Conservation (phyloP, 306 rosid species). For the Citrullus colocynthis region DNA sequence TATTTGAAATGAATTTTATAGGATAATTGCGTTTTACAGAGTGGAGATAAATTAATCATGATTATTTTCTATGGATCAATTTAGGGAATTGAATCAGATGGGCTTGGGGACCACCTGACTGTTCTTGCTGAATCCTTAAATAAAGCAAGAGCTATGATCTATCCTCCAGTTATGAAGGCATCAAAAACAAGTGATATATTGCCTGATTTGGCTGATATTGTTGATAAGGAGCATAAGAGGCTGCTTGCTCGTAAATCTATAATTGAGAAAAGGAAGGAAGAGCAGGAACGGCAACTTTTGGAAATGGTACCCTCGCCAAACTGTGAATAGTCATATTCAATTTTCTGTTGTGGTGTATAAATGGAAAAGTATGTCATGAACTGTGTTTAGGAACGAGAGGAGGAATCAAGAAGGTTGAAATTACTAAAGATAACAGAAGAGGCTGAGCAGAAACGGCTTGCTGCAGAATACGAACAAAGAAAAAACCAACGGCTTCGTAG, state of each 20-base stretch:
- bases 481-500: conserved; percentile 42
- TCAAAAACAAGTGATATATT: conserved; percentile 51
- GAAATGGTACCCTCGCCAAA: conserved; percentile 49
- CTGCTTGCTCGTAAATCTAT: conserved; percentile 93
- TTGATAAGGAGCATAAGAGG: conserved; percentile 83
- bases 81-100: conserved; percentile 83
- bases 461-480: conserved; percentile 53
- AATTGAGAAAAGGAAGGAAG: conserved; percentile 92
- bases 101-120: conserved; percentile 55
- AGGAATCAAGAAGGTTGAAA: conserved; percentile 64
- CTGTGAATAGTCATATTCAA: background rate
- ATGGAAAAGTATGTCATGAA: background rate
- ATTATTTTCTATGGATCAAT: background rate
- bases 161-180: conserved; percentile 45
- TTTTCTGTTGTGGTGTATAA: background rate
- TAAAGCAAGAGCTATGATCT: conserved; percentile 60
- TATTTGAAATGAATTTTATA: background rate
- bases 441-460: conserved; percentile 73
- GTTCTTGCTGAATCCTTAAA: conserved; percentile 61
- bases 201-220: conserved; percentile 51
- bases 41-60: too few relatives aligned
- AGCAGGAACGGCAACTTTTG: conserved; percentile 83
- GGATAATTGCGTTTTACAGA: too few relatives aligned
- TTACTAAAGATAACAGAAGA: conserved; percentile 70
- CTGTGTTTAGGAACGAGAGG: conserved; percentile 60